Percentiles rank a stretch among this genome's conserved stretches.
phyloP scores from a whole-genome alignment of 1,139 yeast species.

The Zhuliangozyma parablackwelliae region DNA sequence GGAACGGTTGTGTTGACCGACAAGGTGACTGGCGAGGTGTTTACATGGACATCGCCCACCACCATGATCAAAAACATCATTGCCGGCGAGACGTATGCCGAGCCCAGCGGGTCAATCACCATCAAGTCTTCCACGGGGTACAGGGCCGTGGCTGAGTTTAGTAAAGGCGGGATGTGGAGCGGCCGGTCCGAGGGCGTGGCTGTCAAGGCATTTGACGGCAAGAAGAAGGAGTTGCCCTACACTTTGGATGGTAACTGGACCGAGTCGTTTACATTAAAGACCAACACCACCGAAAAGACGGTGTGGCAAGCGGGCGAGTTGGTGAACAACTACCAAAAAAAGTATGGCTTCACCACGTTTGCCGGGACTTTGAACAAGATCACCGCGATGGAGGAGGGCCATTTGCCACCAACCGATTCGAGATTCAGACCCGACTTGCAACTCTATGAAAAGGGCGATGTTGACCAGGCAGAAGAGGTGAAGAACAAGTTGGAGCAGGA shows the following conservation, averaged over 20 bases:
- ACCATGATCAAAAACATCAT: conserved; percentile 79
- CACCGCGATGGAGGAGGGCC: conserved; percentile 60
- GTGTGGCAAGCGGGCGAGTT: conserved; percentile 69
- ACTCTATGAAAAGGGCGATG: conserved; percentile 63
- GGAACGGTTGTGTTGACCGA: conserved; percentile 61
- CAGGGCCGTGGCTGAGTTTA: conserved; percentile 68
- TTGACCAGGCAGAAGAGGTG: conserved; percentile 64
- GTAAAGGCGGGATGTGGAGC: conserved; percentile 69
- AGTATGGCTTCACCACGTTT: conserved; percentile 83
- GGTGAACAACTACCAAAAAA: conserved; percentile 52
- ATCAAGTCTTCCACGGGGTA: conserved; percentile 66
- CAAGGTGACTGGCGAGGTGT: conserved; percentile 62
- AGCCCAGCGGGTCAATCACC: conserved; percentile 70
- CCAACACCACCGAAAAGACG: conserved; percentile 35
- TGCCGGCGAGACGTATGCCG: conserved; percentile 95
- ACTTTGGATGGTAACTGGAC: conserved; percentile 78
- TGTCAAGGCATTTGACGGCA: conserved; percentile 47
- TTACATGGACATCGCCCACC: conserved; percentile 79
- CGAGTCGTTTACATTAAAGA: conserved; percentile 45
- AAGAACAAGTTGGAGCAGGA: conserved; percentile 70
- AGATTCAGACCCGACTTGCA: conserved; percentile 83
- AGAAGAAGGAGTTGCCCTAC: conserved; percentile 32
- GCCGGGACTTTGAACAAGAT: conserved; percentile 79
- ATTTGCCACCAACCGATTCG: conserved; percentile 81
- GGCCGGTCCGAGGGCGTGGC: conserved; percentile 81